A percentile compares a stretch with the other conserved stretches of the same genome.
These are phyloP conservation scores for Platanthera guangdongensis DNA, from an alignment of 106 monocot species.

Conservation along the genomic window DNA sequence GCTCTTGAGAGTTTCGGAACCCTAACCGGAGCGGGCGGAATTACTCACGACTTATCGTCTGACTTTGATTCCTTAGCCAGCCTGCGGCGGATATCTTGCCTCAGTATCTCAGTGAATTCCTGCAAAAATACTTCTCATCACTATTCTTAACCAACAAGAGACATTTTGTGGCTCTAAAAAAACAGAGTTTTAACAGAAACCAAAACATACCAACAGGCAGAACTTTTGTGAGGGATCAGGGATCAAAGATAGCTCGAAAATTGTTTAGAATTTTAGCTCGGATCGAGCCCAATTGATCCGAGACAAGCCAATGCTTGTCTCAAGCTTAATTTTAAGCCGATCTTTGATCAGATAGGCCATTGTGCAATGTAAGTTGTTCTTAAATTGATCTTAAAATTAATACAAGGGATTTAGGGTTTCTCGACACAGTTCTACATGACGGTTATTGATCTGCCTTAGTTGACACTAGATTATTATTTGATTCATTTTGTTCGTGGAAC, in stretches of 20 bases:
- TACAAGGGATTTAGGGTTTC: no score
- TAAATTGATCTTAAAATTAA: no score
- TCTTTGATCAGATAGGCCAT: no score
- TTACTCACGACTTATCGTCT: no score
- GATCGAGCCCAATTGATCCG: neutral
- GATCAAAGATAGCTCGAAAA: neutral
- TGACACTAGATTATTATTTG: no score
- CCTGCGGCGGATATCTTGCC: neutral
- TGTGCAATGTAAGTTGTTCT: no score
- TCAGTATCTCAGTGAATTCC: conserved; percentile 9
- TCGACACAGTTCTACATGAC: no score
- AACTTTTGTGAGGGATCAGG: no score
- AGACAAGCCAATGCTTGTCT: neutral
- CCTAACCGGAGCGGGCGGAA: neutral
- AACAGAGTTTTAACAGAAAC: neutral
- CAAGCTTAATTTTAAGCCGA: no score
- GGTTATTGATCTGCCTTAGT: no score
- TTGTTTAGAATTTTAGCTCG: neutral
- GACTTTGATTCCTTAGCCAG: neutral
- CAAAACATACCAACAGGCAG: no score
- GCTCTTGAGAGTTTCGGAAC: neutral
- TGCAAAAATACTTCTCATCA: neutral
- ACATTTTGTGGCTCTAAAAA: neutral
- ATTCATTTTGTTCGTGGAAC: no score
- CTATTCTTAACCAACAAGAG: neutral